Evolutionary conservation across 352 stramenopile genomes (phyloP).

Genomic region (Phytophthora sp.): DNA sequence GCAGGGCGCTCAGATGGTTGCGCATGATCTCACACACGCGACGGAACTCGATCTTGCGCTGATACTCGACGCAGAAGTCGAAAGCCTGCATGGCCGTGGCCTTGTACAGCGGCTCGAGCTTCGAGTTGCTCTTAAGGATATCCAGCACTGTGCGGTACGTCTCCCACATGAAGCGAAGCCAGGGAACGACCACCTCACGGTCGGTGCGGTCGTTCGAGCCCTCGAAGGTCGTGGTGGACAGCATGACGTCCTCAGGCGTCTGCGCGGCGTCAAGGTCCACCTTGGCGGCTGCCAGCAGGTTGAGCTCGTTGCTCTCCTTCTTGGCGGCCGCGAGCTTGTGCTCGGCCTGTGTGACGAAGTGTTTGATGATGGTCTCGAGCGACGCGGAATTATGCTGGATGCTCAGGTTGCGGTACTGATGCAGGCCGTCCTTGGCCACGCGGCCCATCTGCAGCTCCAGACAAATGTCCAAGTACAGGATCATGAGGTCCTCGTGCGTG

Average conservation of each 20-base stretch:
- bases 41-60: constrained; percentile 95
- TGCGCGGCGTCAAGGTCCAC: constrained; percentile 93
- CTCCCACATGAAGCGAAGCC: constrained; percentile 97
- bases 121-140: constrained; percentile 97
- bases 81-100: constrained; percentile 81
- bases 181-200: constrained; percentile 92
- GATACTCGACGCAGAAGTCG: constrained; percentile 87
- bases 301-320: constrained; percentile 87
- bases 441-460: constrained; percentile 93
- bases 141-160: constrained; percentile 97
- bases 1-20: constrained; percentile 95
- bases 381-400: constrained; percentile 95
- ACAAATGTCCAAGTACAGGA: constrained; percentile 96
- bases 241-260: constrained; percentile 95
- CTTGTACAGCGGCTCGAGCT: constrained; percentile 87
- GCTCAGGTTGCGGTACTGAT: constrained; percentile 97
- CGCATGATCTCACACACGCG: constrained; percentile 97
- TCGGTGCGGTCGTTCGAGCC: constrained; percentile 95
- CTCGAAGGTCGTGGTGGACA: constrained; percentile 97
- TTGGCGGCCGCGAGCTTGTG: constrained; percentile 89
- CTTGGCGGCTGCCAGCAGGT: constrained; percentile 78
- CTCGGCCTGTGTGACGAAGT: constrained; percentile 92
- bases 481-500: constrained; percentile 98
- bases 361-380: constrained; percentile 94
- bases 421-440: constrained; percentile 98